Percentiles rank a stretch among this genome's conserved stretches.
phyloP scores from a whole-genome alignment of 805 yeast genomes.

The Candida sonorensis region DNA sequence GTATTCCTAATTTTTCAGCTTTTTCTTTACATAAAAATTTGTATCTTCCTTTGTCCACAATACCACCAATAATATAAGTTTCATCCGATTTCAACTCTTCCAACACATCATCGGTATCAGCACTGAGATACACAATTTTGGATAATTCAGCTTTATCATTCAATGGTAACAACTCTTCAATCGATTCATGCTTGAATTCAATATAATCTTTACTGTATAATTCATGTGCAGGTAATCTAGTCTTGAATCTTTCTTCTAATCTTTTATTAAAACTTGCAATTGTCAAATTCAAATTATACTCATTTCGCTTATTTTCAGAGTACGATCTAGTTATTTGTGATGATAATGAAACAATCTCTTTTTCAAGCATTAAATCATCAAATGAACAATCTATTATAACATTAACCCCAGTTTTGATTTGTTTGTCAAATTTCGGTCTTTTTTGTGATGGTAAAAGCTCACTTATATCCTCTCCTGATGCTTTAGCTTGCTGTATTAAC shows the following conservation, averaged over 20 bases:
- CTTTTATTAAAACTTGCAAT: conserved; percentile 62
- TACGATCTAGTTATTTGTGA: conserved; percentile 80
- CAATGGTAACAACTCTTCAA: conserved; percentile 24
- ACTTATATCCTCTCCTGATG: conserved; percentile 30
- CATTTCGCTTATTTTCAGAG: conserved; percentile 63
- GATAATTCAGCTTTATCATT: conserved; percentile 16
- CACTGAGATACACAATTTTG: conserved; percentile 65
- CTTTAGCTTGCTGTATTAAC: conserved; percentile 28
- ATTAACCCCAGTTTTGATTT: conserved; percentile 39
- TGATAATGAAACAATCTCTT: conserved; percentile 61
- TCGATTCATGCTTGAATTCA: conserved; percentile 36
- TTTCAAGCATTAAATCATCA: conserved; percentile 81
- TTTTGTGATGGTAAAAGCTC: conserved; percentile 30
- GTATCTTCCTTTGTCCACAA: conserved; percentile 91
- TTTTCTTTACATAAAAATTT: conserved; percentile 73
- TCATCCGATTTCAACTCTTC: conserved; percentile 56
- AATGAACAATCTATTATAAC: conserved; percentile 85
- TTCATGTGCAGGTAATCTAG: conserved; percentile 47
- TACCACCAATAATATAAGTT: conserved; percentile 90
- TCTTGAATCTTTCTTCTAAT: conserved; percentile 63
- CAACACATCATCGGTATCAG: conserved; percentile 74
- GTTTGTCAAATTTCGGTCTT: conserved; percentile 36
- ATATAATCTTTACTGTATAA: conserved; percentile 59
- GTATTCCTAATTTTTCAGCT: conserved; percentile 65
- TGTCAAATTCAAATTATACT: conserved; percentile 47